A percentile compares a stretch with the other conserved stretches of the same genome.
These are phyloP conservation scores for Sordaria brevicollis DNA, from an alignment of 495 filamentous ascomycete genomes.

Conservation along the genomic window DNA sequence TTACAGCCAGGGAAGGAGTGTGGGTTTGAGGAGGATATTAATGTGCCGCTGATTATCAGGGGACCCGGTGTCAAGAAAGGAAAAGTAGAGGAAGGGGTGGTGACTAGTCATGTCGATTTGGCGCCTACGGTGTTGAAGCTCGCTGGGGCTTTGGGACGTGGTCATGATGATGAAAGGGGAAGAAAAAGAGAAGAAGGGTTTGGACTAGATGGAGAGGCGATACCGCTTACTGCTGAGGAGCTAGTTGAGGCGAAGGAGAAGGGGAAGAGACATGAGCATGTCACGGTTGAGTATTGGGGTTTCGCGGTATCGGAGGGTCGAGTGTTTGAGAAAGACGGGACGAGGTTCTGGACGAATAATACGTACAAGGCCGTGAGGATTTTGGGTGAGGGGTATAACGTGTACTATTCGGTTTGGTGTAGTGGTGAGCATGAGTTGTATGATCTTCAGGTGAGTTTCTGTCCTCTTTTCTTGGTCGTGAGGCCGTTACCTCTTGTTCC, in stretches of 20 bases:
- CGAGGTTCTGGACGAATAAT: slow-evolving; percentile 34
- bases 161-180: slow-evolving; percentile 23
- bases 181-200: neutral
- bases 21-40: slow-evolving; percentile 65
- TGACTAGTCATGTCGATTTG: slow-evolving; percentile 60
- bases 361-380: slow-evolving; percentile 57
- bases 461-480: neutral
- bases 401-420: slow-evolving; percentile 60
- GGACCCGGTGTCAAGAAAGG: slow-evolving; percentile 46
- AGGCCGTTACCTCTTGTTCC: neutral
- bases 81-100: slow-evolving; percentile 34
- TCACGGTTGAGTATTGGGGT: slow-evolving; percentile 59
- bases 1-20: slow-evolving; percentile 61
- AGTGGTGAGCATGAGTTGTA: slow-evolving; percentile 56
- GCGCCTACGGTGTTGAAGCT: slow-evolving; percentile 54
- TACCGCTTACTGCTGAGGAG: slow-evolving; percentile 33
- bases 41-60: slow-evolving; percentile 54
- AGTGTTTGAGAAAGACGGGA: slow-evolving; percentile 11
- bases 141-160: slow-evolving; percentile 35
- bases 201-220: slow-evolving; percentile 46
- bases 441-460: slow-evolving; percentile 39
- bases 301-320: slow-evolving; percentile 40
- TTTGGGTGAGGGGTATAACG: slow-evolving; percentile 40
- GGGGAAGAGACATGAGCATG: slow-evolving; percentile 45
- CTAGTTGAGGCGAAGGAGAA: slow-evolving; percentile 17